Evolutionary conservation across 441 rosid genomes (phyloP).

Genomic region (Erodium texanum): DNA sequence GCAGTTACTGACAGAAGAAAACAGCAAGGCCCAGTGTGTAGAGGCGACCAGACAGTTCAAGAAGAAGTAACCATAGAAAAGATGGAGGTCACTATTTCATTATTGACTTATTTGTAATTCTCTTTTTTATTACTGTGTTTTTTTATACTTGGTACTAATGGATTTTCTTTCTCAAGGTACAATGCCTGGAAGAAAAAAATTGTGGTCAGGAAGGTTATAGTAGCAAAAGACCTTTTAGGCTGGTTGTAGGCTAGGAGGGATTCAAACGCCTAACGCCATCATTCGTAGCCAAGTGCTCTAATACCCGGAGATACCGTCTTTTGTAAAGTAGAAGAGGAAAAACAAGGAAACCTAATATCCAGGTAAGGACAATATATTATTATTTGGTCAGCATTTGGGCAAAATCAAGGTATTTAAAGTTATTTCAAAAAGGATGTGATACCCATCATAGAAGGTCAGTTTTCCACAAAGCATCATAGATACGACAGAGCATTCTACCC

Average conservation of each 20-base stretch:
- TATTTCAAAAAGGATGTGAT: neutral
- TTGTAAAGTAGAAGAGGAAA: neutral
- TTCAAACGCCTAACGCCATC: neutral
- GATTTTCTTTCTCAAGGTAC: neutral
- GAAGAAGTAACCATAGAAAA: neutral
- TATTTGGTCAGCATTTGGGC: neutral
- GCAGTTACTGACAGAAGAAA: too few species aligned
- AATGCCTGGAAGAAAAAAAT: neutral
- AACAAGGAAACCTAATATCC: constrained; percentile 1
- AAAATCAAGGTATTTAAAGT: neutral
- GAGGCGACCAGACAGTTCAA: neutral
- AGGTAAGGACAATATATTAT: neutral
- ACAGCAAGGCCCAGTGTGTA: neutral
- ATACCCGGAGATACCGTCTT: neutral
- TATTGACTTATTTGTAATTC: neutral
- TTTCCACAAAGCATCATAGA: neutral
- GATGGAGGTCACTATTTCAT: neutral
- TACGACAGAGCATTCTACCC: neutral
- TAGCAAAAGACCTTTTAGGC: neutral
- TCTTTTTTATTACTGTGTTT: neutral
- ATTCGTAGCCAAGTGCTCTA: neutral
- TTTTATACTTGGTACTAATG: neutral
- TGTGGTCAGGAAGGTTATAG: neutral
- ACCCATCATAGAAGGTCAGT: neutral
- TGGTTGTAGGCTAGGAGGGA: neutral